Conservation (phyloP, 345 rosid species). For the Cardiospermum halicacabum region DNA sequence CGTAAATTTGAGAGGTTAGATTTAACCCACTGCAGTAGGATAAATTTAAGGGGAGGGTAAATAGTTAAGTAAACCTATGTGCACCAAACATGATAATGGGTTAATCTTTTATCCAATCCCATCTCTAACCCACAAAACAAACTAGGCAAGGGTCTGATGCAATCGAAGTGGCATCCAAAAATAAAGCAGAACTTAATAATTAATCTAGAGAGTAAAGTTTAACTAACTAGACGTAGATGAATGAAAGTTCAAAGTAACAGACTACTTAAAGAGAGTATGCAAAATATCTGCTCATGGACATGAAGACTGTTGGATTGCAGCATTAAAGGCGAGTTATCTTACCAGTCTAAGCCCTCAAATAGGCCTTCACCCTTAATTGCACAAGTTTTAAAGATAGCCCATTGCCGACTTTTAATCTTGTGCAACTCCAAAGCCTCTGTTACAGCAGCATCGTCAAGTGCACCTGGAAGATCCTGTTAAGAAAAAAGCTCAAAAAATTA, state of each 20-base stretch:
- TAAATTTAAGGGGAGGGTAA: too few species aligned
- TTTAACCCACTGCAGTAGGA: too few species aligned
- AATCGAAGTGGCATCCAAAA: constrained; percentile 1
- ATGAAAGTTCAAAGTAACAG: neutral
- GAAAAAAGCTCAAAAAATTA: neutral
- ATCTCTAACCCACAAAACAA: too few species aligned
- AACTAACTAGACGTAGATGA: neutral
- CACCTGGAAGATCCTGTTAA: constrained; percentile 60
- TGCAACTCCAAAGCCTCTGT: constrained; percentile 57
- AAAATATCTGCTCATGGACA: neutral
- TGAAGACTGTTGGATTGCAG: neutral
- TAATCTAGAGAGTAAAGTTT: neutral
- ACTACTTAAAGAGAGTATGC: neutral
- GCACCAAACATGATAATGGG: too few species aligned
- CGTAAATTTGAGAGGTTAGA: too few species aligned
- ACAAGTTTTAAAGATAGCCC: constrained; percentile 68
- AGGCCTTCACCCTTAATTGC: constrained; percentile 65
- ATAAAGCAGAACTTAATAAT: neutral
- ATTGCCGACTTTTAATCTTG: constrained; percentile 56
- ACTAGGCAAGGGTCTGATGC: too few species aligned
- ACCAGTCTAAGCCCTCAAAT: constrained; percentile 64
- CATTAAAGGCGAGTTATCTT: neutral
- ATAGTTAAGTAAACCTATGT: too few species aligned
- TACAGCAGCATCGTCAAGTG: constrained; percentile 56
- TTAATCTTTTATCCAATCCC: too few species aligned